These are phyloP conservation scores for Filosporella fistucella DNA, from an alignment of 495 filamentous ascomycete species.

Conservation along the genomic window DNA sequence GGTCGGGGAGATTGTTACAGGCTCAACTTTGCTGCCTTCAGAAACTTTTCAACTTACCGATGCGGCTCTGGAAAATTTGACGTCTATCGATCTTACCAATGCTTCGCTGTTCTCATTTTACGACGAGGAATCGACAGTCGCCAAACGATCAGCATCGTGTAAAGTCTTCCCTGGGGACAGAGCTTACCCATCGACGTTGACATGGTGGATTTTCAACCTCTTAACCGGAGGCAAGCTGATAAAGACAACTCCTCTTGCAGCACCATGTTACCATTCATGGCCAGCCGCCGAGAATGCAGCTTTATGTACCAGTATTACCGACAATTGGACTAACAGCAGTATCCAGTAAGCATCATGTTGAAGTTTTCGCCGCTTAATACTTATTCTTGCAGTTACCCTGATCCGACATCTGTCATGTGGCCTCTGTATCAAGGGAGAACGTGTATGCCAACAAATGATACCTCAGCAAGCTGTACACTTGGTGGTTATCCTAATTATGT, in stretches of 20 bases:
- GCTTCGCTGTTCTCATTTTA: not conserved
- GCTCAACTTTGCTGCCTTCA: not conserved
- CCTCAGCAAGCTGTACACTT: not conserved
- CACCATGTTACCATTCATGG: constrained; percentile 3
- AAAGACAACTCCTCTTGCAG: constrained; percentile 8
- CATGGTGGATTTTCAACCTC: constrained; percentile 7
- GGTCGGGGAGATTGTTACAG: too few species aligned
- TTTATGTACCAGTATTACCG: not conserved
- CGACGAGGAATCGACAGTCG: constrained; percentile 1
- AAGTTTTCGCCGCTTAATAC: not conserved
- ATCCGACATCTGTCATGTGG: constrained; percentile 4
- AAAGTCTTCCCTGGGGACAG: constrained; percentile 14
- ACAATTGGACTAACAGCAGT: constrained; percentile 8
- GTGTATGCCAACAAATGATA: not conserved
- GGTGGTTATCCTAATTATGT: constrained; percentile 41
- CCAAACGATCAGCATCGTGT: constrained; percentile 1
- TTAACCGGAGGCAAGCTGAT: constrained; percentile 1
- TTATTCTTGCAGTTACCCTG: not conserved
- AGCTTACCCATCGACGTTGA: not conserved
- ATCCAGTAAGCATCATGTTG: constrained; percentile 3
- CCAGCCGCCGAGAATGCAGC: not conserved
- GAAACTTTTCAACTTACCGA: constrained; percentile 1
- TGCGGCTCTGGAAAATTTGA: not conserved
- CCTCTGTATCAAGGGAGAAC: constrained; percentile 10
- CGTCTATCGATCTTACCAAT: not conserved